A percentile compares a stretch with the other conserved stretches of the same genome.
These are phyloP conservation scores for Neurospora sp. DNA, from an alignment of 495 filamentous ascomycete species.

Conservation along the genomic window DNA sequence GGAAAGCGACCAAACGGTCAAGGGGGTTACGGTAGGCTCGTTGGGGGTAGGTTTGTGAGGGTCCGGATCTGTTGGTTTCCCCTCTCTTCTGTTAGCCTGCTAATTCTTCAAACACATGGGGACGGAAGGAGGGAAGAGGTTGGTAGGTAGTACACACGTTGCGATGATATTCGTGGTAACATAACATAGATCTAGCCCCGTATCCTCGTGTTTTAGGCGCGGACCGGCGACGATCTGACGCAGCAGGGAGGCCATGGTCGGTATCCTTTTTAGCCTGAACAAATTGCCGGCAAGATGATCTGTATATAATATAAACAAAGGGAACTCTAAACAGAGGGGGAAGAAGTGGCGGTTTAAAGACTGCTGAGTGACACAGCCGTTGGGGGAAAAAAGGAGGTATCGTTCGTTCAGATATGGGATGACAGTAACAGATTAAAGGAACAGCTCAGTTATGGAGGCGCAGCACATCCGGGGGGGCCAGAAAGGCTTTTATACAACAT, in stretches of 20 bases:
- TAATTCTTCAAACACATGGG: neutral
- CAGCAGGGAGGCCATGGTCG: constrained; percentile 41
- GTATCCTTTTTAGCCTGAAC: neutral
- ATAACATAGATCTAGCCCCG: constrained; percentile 90
- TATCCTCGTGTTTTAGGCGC: constrained; percentile 69
- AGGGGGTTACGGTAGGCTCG: constrained; percentile 88
- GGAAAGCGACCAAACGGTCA: constrained; percentile 70
- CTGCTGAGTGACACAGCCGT: neutral
- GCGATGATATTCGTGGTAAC: constrained; percentile 69
- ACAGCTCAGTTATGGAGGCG: neutral
- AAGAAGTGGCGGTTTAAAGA: neutral
- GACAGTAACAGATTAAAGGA: neutral
- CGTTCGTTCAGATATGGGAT: neutral
- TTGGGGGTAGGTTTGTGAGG: constrained; percentile 76
- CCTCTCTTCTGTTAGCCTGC: neutral
- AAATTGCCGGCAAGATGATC: neutral
- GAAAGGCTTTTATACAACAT: neutral
- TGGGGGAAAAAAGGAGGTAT: neutral
- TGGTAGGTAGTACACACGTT: constrained; percentile 35
- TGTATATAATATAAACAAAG: neutral
- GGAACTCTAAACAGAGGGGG: neutral
- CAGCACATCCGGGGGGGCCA: neutral
- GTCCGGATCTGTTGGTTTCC: constrained; percentile 54
- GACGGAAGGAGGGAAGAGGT: neutral
- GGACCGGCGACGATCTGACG: constrained; percentile 62